These are phyloP conservation scores for Trichomonas tenax DNA, from an alignment of 208 protist genomes.

Conservation along the genomic window DNA sequence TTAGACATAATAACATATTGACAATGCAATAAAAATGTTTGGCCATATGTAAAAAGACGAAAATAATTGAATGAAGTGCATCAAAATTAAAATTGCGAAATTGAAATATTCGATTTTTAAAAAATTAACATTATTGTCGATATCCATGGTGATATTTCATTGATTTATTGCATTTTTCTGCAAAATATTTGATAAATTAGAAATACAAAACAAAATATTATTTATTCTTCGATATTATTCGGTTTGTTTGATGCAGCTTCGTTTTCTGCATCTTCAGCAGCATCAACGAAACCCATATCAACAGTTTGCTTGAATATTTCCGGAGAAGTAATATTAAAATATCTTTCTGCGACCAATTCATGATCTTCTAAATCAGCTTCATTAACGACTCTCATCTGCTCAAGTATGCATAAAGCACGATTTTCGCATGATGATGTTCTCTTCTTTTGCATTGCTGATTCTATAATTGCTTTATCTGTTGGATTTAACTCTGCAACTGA, in stretches of 20 bases:
- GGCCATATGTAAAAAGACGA: too few relatives aligned
- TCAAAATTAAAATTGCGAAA: too few relatives aligned
- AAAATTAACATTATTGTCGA: too few relatives aligned
- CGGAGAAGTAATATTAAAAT: neutral
- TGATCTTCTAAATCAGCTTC: neutral
- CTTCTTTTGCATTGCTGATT: neutral
- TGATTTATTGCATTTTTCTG: too few relatives aligned
- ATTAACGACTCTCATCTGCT: neutral
- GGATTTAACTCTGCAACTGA: neutral
- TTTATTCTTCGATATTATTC: neutral
- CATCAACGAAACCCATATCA: neutral
- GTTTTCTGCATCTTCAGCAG: neutral
- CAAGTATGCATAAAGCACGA: neutral
- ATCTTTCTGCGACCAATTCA: neutral
- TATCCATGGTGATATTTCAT: too few relatives aligned
- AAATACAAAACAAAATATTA: neutral
- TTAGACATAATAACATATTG: too few relatives aligned
- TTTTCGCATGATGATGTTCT: neutral
- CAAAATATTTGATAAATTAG: too few relatives aligned
- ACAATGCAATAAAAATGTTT: too few relatives aligned
- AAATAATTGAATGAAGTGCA: too few relatives aligned
- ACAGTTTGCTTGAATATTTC: neutral
- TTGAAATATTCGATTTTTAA: too few relatives aligned
- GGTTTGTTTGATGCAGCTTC: neutral
- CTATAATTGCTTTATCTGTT: neutral